phyloP scores from a whole-genome alignment of 768 basidiomycete genomes.

The Tylopilus sp. region DNA sequence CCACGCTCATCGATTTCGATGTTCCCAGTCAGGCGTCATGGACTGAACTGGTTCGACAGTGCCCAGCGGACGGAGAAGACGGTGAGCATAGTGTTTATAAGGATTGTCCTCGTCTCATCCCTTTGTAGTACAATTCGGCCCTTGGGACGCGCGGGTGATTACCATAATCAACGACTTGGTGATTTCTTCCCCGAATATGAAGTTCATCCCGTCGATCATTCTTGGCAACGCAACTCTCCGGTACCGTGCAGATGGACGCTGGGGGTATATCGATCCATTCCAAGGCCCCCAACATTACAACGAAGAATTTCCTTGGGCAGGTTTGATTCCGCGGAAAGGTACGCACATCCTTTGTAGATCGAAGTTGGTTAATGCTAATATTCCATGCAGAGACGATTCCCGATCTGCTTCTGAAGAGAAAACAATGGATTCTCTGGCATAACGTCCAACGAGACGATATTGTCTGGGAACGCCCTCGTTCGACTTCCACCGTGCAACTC shows the following conservation, averaged over 20 bases:
- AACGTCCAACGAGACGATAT: background rate
- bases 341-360: background rate
- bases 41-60: background rate
- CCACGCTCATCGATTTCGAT: background rate
- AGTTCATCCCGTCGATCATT: background rate
- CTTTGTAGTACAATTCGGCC: background rate
- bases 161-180: background rate
- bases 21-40: background rate
- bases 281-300: background rate
- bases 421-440: background rate
- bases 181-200: background rate
- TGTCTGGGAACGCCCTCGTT: background rate
- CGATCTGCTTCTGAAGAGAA: background rate
- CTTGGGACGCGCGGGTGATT: background rate
- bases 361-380: background rate
- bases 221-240: background rate
- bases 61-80: background rate
- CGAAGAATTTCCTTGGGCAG: background rate
- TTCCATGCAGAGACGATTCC: background rate
- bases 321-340: background rate
- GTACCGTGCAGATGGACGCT: background rate
- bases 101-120: background rate
- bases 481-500: background rate
- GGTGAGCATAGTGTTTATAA: background rate
- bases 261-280: background rate